These are phyloP conservation scores for Musa balbisiana DNA, from an alignment of 202 grass and related monocot species.

Conservation along the genomic window DNA sequence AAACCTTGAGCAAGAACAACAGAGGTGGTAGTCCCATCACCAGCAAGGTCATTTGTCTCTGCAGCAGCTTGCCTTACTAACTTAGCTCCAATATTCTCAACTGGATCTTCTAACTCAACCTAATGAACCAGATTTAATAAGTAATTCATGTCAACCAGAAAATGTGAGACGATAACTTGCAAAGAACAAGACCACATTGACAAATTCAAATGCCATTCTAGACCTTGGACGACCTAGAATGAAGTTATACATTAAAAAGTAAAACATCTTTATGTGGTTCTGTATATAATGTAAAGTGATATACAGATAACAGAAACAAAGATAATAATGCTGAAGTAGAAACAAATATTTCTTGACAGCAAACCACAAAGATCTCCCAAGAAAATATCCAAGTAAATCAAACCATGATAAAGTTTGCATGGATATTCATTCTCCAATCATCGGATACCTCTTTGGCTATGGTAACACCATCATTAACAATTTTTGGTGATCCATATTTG, in stretches of 20 bases:
- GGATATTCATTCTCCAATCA: too few relatives aligned
- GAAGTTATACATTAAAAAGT: too few relatives aligned
- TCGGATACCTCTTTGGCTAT: constrained; percentile 72
- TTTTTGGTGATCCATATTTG: constrained; percentile 94
- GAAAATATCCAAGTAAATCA: background rate
- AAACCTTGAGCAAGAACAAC: constrained; percentile 95
- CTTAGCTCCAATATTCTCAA: constrained; percentile 96
- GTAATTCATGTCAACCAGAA: too few relatives aligned
- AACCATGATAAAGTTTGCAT: constrained; percentile 2
- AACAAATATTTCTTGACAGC: background rate
- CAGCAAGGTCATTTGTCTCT: constrained; percentile 90
- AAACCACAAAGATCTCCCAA: too few relatives aligned
- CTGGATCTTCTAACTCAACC: constrained; percentile 38
- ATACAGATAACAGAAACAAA: background rate
- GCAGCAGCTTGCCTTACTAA: constrained; percentile 95
- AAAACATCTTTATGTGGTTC: too few relatives aligned
- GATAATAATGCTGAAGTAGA: background rate
- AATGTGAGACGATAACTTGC: too few relatives aligned
- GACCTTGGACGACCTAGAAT: too few relatives aligned
- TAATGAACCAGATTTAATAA: background rate
- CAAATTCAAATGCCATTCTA: too few relatives aligned
- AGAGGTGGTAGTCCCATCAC: constrained; percentile 89
- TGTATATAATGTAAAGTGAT: too few relatives aligned
- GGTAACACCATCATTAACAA: constrained; percentile 93
- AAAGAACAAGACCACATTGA: too few relatives aligned